Evolutionary conservation across 2,329 filamentous ascomycete genomes (phyloP), one percentile per base, ranked within the genome.

Genomic region (Cryphonectria radicalis): DNA sequence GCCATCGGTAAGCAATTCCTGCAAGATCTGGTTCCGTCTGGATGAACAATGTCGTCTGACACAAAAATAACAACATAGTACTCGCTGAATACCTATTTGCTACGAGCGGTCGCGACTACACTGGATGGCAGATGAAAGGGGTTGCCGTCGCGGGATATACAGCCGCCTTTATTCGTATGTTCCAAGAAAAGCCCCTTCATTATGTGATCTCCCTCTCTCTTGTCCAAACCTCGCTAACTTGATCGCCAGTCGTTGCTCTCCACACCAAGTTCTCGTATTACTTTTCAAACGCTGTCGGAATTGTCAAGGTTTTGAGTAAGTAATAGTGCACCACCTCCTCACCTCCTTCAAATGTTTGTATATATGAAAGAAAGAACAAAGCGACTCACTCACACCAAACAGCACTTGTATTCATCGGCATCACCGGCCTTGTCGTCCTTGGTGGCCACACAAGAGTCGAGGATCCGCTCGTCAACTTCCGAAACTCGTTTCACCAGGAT

Each of bases 131-230:
- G 75, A 77, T 87, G 67, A 92, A 92, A 76, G 91, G 90, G 1
- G 86, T 92, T 3, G 91, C 91, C 0, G 80, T 92, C 35, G 90
- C 88, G 1, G 87, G 84, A 0, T 92, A 92, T 75, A 90, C 87
- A 0, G 76, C 90, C 0, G 89, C 89, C 4, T 82, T 86, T 0
- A 73, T 90, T 1, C 82, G 88, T 73, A 19, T 63, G 72, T 55
- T 25, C 42, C 4, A 32, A 59, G 13, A 35, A 19, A 17, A 6
- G 11, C 1, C 19, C 55, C 32, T 32, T 13, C 17, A 13, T 4
- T 0, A 3, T 19, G 11, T 8, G 25, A n/a, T 17, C 46, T 50
- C 7, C n/a, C 46, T 22, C 46, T 50, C 46, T 28, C 50, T 28
- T 7, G 25, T 14, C 28, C 14, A 59, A 14, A 59, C 14, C 5